Evolutionary conservation across 202 grass and related monocot genomes (phyloP), one percentile per base, ranked within the genome.

Genomic region (Setaria italica): DNA sequence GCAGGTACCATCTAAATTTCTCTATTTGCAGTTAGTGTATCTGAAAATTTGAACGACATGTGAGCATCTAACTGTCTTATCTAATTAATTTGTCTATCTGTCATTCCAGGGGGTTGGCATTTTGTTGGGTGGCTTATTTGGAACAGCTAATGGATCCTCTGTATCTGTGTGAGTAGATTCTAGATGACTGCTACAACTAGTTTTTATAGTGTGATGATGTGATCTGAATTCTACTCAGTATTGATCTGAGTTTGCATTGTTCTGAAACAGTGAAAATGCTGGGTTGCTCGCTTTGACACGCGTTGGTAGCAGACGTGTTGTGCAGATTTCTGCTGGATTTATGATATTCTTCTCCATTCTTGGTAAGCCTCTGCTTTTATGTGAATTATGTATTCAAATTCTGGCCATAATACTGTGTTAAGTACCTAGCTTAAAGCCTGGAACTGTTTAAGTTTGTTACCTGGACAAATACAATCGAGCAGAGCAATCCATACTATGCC

Each of bases 281-380:
- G 94, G 94, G 41, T 76, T 97, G 83, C 87, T 97, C 17, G 94
- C 86, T 54, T 80, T 97, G 82, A 94, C 94, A 81, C 92, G 92
- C 17, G 83, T 97, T 78, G 94, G 94, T 41, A 97, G 90, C 72
- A 87, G 94, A 78, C 85, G 92, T 66, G 94, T 97, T 3, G 77
- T 97, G 43, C 89, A 97, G 86, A 97, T 97, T 81, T 88, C 94
- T 78, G 91, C 94, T 87, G 91, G 89, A 51, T 97, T 97, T 89
- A 97, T 97, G 94, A 80, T 97, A 86, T 94, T 97, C 80, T 97
- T 97, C 88, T 92, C 94, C 62, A 91, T 92, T 81, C 87, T 97
- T 60, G 94, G 94, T 94, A 94, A 85, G 85, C 19, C 25, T 76
- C 13, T 67, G 58, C 48, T 73, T 73, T 83, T 35, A 35, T 72